Evolutionary conservation across 2,329 filamentous ascomycete species (phyloP), one percentile per base, ranked within the genome.

Genomic region (Fusarium buharicum): DNA sequence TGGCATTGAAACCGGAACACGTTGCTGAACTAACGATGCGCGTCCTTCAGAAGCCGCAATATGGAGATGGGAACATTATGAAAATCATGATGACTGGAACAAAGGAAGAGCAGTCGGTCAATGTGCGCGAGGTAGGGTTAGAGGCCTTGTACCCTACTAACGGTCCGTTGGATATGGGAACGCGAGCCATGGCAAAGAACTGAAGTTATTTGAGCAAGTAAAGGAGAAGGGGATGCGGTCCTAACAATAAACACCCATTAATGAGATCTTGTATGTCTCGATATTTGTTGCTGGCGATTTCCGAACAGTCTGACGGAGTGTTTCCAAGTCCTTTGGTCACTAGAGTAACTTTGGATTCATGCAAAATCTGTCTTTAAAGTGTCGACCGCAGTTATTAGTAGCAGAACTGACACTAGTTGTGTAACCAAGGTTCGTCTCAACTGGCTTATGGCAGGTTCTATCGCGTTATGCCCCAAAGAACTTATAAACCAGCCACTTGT

Each of bases 61-160:
- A 64, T n/a, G 60, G 57, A 2, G 53, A 66, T 16, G 62, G 62
- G 9, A 62, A 64, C 5, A 62, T 64, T 4, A 4, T 64, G 1
- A 59, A 64, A 43, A 43, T 43, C 1, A 55, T 62, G 48, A 44
- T 50, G 1, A 33, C 47, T 1, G 48, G 53, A 4, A 52, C 43
- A 11, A 57, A 41, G n/a, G 43, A 62, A 13, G 24, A 61, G 1
- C 12, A 45, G 16, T 37, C 43, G 1, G 43, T 64, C 2, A 43
- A 47, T 18, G 43, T 58, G 5, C 38, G 60, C 0, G 56, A 64
- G 14, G 36, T 57, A 0, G 37, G n/a, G 0, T 28, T 55, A 17
- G 36, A 40, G 14, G 33, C 28, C 4, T 6, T 62, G 0, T 62
- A 62, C 27, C 59, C 59, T 2, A 52, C 57, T 13, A 36, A 22